phyloP scores from a whole-genome alignment of 345 rosid genomes.

The Dovyalis caffra region DNA sequence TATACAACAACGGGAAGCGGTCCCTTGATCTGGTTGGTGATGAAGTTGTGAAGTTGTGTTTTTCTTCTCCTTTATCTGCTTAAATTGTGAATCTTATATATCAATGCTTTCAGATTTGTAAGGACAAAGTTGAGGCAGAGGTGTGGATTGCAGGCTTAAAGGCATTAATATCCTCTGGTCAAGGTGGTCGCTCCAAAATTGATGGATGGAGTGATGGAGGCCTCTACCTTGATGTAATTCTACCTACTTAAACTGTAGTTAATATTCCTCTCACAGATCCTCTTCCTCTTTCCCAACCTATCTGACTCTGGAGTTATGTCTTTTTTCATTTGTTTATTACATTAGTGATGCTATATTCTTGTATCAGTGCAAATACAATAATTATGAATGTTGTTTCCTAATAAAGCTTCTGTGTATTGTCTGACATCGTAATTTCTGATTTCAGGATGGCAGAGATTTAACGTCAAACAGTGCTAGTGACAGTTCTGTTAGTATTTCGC shows the following conservation, averaged over 20 bases:
- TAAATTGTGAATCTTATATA: slow-evolving; percentile 14
- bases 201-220: slow-evolving; percentile 94
- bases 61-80: slow-evolving; percentile 9
- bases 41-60: slow-evolving; percentile 11
- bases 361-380: neutral
- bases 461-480: slow-evolving; percentile 79
- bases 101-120: slow-evolving; percentile 60
- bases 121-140: slow-evolving; percentile 95
- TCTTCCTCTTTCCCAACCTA: neutral
- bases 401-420: neutral
- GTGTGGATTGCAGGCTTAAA: slow-evolving; percentile 86
- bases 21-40: slow-evolving; percentile 93
- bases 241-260: slow-evolving; percentile 12
- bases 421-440: slow-evolving; percentile 18
- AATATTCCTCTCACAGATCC: slow-evolving; percentile 2
- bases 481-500: slow-evolving; percentile 66
- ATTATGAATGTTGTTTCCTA: slow-evolving; percentile 2
- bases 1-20: slow-evolving; percentile 77
- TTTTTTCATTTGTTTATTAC: neutral
- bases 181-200: slow-evolving; percentile 88
- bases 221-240: slow-evolving; percentile 73
- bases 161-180: slow-evolving; percentile 68
- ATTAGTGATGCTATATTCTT: neutral
- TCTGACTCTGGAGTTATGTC: neutral
- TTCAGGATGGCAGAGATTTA: slow-evolving; percentile 89